Base-by-base conservation (phyloP, 2,329 filamentous ascomycete genomes). In the Tolypocladium album region DNA sequence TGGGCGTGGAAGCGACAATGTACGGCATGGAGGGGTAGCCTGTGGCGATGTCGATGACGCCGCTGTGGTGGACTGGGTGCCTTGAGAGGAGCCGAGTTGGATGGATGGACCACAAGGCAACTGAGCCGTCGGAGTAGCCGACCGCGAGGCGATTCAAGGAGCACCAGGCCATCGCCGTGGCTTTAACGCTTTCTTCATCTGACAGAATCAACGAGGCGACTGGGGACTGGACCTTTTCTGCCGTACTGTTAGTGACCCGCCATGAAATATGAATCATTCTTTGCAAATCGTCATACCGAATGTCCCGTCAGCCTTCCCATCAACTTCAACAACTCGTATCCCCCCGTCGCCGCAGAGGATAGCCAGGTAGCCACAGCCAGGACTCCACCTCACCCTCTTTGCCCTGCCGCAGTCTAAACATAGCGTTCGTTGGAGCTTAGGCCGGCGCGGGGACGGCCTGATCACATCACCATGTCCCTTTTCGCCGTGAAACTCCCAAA, bases 1-100 rank as follows among this genome's bases (percentile, higher is more conserved):
- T 73, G 0, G 83, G 82, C 4, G 77, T 75, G 1, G 82, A 82
- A 8, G 79, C 78, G n/a, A 85, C 72, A 11, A 84, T 67, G 63
- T 81, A 82, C 0, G 83, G 82, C 60, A 80, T 73, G 1, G 82
- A 81, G 4, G 83, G 83, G 63, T 82, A 84, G 24, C 77, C 81
- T 0, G 81, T 80, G 60, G 76, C 76, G 39, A 86, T 75, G 64
- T 85, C 81, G 61, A 84, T 74, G 4, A 85, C 74, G 58, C 76
- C 71, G 56, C 77, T 82, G 61, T 79, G 77, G 65, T 85, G 82
- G n/a, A 80, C 73, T 5, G 79, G 75, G 56, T 82, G 77, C 2
- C 82, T 78, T 50, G 78, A 78, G 36, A 85, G 72, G 57, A 83
- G 70, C 34, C 73, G 70, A 53, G 68, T 71, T 1, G 82, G 82